Conservation (phyloP, 306 rosid genomes). For the Senna tora region DNA sequence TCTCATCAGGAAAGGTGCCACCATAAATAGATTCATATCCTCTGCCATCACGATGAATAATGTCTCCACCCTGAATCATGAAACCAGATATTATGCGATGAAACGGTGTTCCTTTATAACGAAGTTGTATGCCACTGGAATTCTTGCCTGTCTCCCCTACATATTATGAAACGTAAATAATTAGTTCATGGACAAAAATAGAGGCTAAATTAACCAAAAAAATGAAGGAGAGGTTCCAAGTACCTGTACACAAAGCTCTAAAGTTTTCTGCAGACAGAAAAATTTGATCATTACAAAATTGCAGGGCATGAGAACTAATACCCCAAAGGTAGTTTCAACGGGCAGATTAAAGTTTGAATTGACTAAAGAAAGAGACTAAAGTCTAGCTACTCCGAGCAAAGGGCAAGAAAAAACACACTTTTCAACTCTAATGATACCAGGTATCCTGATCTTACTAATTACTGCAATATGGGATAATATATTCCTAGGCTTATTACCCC, state of each 20-base stretch:
- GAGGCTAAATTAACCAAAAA: conserved; percentile 16
- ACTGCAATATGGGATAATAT: no score
- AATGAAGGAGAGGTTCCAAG: conserved; percentile 30
- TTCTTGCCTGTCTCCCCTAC: conserved; percentile 76
- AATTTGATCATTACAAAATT: conserved; percentile 36
- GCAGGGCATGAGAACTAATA: conserved; percentile 15
- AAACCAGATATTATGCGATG: conserved; percentile 91
- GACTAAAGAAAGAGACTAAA: conserved; percentile 14
- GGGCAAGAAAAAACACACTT: not conserved
- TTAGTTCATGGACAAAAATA: conserved; percentile 33
- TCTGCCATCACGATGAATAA: conserved; percentile 64
- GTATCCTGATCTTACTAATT: not conserved
- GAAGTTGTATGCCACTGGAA: conserved; percentile 59
- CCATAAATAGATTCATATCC: conserved; percentile 80
- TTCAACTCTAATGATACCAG: not conserved
- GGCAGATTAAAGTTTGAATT: conserved; percentile 4
- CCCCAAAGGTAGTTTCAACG: conserved; percentile 15
- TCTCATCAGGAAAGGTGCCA: conserved; percentile 79
- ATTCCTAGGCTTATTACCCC: not conserved
- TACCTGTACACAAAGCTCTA: conserved; percentile 93
- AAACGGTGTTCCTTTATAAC: conserved; percentile 74
- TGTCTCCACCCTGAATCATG: conserved; percentile 90
- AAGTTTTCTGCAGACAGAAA: conserved; percentile 74
- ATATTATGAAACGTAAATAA: conserved; percentile 26
- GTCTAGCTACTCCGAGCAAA: conserved; percentile 16